Evolutionary conservation across 2,329 filamentous ascomycete genomes (phyloP), one percentile per base, ranked within the genome.

Genomic region (Fusarium marasasianum): DNA sequence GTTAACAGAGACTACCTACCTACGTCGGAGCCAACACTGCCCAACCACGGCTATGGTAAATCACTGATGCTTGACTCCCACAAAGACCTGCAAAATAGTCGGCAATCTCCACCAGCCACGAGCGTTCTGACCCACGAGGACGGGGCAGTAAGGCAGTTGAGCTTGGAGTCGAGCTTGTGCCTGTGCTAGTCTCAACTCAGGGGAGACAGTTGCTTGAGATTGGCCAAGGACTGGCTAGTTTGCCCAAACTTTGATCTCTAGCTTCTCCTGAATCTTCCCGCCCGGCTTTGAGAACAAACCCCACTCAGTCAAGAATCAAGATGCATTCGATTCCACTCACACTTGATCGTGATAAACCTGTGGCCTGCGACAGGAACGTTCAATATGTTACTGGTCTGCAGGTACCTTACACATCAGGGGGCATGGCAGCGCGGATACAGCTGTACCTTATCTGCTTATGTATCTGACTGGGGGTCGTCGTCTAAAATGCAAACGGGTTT

Each of bases 341-440:
- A 74, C 76, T 76, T 71, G 72, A 76, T 75, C 66, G 54, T 67
- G 63, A 58, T 75, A 64, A 58, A 72, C 72, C 43, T 75, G 64
- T 35, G 14, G 33, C 33, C 33, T 35, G 33, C 58, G 57, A 71
- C 40, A 53, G 58, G 48, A 40, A n/a, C 38, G 35, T 54, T 57
- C 31, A 47, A 18, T 41, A 22, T 48, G 31, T 58, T 43, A 65
- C 66, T 64, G 51, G 59, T 41, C 50, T 58, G 58, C 29, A 47
- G 37, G 37, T 10, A 53, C 26, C 33, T 35, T 35, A 35, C 33
- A 37, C 33, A 35, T 15, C 37, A 33, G 22, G 24, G 50, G 18
- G 22, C 44, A 44, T 60, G 43, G 47, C 26, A 45, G 26, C 26
- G 50, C 31, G n/a, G 41, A 54, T 35, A 29, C 31, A 57, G 22